A percentile compares a stretch with the other conserved stretches of the same genome.
Evolutionary conservation across 495 filamentous ascomycete species (phyloP).

Genomic region (Darksidea phi): DNA sequence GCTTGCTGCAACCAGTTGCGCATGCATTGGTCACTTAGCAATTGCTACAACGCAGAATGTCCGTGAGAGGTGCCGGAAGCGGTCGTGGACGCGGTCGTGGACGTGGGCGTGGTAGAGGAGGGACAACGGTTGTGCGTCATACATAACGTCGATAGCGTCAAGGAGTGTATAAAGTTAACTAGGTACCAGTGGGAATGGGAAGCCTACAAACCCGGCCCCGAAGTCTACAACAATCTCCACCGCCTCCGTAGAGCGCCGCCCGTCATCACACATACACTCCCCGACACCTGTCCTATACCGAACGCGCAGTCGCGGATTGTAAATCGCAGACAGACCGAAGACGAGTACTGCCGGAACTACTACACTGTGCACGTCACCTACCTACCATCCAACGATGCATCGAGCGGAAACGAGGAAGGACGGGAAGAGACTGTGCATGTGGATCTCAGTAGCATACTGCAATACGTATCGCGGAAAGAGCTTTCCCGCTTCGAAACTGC

Average conservation of each 20-base stretch:
- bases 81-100: background rate
- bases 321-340: constrained; percentile 10
- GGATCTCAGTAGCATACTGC: constrained; percentile 16
- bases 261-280: constrained; percentile 11
- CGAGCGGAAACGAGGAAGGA: background rate
- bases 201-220: constrained; percentile 13
- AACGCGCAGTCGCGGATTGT: constrained; percentile 14
- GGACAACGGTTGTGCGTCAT: background rate
- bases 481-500: constrained; percentile 25
- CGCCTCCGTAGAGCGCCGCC: constrained; percentile 16
- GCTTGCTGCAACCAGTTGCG: background rate
- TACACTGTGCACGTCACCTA: constrained; percentile 10
- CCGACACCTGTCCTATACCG: constrained; percentile 16
- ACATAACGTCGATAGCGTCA: background rate
- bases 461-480: constrained; percentile 12
- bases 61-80: constrained; percentile 4
- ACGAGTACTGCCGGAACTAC: background rate
- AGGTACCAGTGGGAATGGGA: constrained; percentile 18
- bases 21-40: background rate
- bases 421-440: constrained; percentile 1
- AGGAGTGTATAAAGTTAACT: background rate
- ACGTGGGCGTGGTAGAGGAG: background rate
- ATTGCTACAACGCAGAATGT: background rate
- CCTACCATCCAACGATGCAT: background rate
- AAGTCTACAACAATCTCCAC: constrained; percentile 19